phyloP scores from a whole-genome alignment of 768 basidiomycete species.

The Panaeolus cyanescens region DNA sequence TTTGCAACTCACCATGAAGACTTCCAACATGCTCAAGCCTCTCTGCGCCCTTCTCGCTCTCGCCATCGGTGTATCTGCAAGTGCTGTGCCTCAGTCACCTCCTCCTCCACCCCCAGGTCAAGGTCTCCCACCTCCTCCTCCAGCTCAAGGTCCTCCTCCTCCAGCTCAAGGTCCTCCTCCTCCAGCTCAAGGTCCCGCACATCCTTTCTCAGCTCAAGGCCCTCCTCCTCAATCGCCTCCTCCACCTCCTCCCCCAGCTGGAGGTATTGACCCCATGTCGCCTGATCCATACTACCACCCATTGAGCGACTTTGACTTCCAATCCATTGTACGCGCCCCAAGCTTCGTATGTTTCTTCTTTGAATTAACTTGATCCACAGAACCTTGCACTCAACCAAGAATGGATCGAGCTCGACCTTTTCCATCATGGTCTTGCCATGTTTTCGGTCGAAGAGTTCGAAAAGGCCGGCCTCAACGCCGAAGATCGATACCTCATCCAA shows the following conservation, averaged over 20 bases:
- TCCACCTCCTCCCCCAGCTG: background rate
- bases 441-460: constrained; percentile 62
- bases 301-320: constrained; percentile 27
- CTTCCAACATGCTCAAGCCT: background rate
- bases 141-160: background rate
- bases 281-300: constrained; percentile 8
- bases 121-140: constrained; percentile 38
- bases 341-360: constrained; percentile 8
- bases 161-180: background rate
- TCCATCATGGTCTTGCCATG: constrained; percentile 52
- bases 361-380: constrained; percentile 28
- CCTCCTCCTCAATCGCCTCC: constrained; percentile 35
- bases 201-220: constrained; percentile 49
- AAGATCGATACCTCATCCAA: constrained; percentile 55
- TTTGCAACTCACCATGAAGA: background rate
- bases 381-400: constrained; percentile 65
- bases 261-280: background rate
- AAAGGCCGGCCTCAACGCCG: constrained; percentile 50
- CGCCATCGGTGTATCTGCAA: background rate
- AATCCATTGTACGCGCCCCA: constrained; percentile 20
- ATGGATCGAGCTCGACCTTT: constrained; percentile 62
- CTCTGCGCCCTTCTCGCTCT: background rate
- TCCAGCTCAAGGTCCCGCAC: background rate
- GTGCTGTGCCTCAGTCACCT: constrained; percentile 28
- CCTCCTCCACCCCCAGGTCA: constrained; percentile 55